A percentile compares a stretch with the other conserved stretches of the same genome.
Conservation (phyloP, 139 green algal species). For the Micromonas commoda region DNA sequence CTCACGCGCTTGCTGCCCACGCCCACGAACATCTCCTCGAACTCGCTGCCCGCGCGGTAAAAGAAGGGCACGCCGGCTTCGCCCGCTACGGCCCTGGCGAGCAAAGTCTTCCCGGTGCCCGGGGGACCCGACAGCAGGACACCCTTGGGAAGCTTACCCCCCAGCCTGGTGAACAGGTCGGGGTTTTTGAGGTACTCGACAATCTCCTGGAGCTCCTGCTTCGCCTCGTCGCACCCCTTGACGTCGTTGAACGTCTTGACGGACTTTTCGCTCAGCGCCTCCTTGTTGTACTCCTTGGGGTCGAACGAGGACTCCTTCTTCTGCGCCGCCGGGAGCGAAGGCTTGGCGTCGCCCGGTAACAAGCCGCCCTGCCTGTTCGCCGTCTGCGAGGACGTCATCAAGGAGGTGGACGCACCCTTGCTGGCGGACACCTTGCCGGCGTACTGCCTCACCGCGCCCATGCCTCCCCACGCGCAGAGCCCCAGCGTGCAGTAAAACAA, state of each 20-base stretch:
- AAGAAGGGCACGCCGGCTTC: slow-evolving; percentile 98
- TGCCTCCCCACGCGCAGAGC: too few relatives aligned
- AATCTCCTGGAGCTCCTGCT: slow-evolving; percentile 82
- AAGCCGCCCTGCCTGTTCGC: too few relatives aligned
- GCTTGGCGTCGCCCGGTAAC: too few relatives aligned
- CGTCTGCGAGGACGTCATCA: too few relatives aligned
- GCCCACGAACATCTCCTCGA: slow-evolving; percentile 97
- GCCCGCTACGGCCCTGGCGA: slow-evolving; percentile 50
- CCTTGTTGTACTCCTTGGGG: slow-evolving; percentile 63
- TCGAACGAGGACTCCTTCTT: slow-evolving; percentile 30
- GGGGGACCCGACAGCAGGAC: slow-evolving; percentile 47
- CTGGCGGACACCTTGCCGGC: too few relatives aligned
- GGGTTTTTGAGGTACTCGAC: slow-evolving; percentile 84
- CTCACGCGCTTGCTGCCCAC: slow-evolving; percentile 78
- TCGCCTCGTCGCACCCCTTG: slow-evolving; percentile 81
- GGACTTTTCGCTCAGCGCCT: slow-evolving; percentile 43
- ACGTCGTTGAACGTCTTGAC: slow-evolving; percentile 34
- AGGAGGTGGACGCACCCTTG: too few relatives aligned
- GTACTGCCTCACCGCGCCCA: too few relatives aligned
- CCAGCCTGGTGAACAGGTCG: slow-evolving; percentile 59
- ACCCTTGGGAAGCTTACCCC: slow-evolving; percentile 72
- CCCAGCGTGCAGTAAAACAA: not conserved
- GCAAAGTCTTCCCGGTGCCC: slow-evolving; percentile 50
- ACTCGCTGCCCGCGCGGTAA: slow-evolving; percentile 88
- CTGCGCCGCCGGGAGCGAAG: not conserved